Conservation (phyloP, 139 green algal genomes). For the Zygnema cylindricum region DNA sequence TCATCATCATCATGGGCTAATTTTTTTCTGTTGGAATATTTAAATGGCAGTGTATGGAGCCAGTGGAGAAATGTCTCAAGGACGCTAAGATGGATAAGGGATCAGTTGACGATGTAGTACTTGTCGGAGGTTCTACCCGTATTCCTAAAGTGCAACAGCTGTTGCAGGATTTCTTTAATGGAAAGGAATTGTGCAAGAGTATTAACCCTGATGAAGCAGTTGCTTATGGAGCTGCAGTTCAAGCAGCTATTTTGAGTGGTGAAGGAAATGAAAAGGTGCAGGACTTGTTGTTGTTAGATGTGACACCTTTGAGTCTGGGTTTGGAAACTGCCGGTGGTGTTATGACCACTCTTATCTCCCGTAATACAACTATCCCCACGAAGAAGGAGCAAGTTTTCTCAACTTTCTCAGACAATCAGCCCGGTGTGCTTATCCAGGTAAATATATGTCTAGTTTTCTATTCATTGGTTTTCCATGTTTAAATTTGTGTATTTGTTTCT, state of each 20-base stretch:
- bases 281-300: slow-evolving; percentile 97
- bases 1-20: no score
- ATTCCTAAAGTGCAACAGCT: slow-evolving; percentile 98
- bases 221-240: slow-evolving; percentile 95
- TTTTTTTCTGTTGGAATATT: background rate
- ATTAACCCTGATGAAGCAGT: slow-evolving; percentile 99
- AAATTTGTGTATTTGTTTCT: no score
- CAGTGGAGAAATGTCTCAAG: slow-evolving; percentile 90
- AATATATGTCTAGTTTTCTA: background rate
- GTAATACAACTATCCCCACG: slow-evolving; percentile 98
- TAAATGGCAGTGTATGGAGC: slow-evolving; percentile 94
- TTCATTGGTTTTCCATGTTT: slow-evolving; percentile 5
- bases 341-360: slow-evolving; percentile 91
- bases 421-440: slow-evolving; percentile 91
- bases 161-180: slow-evolving; percentile 99
- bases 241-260: slow-evolving; percentile 93
- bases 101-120: slow-evolving; percentile 88
- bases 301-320: slow-evolving; percentile 92
- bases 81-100: slow-evolving; percentile 93
- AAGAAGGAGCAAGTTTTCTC: slow-evolving; percentile 99
- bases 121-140: slow-evolving; percentile 94
- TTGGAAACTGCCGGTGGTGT: slow-evolving; percentile 94
- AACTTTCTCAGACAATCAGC: slow-evolving; percentile 99
- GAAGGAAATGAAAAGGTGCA: slow-evolving; percentile 93
- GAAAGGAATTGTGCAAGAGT: slow-evolving; percentile 98